phyloP scores from a whole-genome alignment of 1,284 basidiomycete species.

The Boletus austroedulis region DNA sequence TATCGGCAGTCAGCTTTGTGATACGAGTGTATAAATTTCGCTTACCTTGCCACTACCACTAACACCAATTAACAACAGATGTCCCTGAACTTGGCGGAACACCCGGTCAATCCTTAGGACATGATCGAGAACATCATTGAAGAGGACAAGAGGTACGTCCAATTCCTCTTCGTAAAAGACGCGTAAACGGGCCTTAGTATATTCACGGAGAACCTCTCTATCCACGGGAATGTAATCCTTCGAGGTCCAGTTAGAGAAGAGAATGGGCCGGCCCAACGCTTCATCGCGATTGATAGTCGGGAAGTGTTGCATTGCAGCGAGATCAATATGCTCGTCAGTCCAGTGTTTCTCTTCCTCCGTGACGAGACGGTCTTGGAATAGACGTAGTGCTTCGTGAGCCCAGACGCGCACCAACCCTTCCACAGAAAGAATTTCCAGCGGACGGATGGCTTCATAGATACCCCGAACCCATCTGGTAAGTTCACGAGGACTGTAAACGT shows the following conservation, averaged over 20 bases:
- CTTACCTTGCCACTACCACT: slow-evolving; percentile 94
- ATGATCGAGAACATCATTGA: slow-evolving; percentile 98
- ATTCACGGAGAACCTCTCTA: slow-evolving; percentile 89
- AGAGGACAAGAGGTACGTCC: slow-evolving; percentile 96
- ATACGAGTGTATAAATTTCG: background rate
- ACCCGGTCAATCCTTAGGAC: slow-evolving; percentile 97
- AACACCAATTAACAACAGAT: slow-evolving; percentile 94
- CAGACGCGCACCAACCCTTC: slow-evolving; percentile 96
- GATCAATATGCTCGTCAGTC: slow-evolving; percentile 93
- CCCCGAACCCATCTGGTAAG: slow-evolving; percentile 98
- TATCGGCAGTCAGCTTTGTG: slow-evolving; percentile 18
- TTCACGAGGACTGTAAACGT: slow-evolving; percentile 99
- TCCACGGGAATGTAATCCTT: slow-evolving; percentile 96
- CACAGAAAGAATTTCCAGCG: slow-evolving; percentile 85
- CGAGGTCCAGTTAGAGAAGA: slow-evolving; percentile 99
- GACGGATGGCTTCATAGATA: slow-evolving; percentile 94
- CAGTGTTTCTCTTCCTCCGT: slow-evolving; percentile 87
- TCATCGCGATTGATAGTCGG: slow-evolving; percentile 86
- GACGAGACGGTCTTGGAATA: slow-evolving; percentile 98
- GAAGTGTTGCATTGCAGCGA: slow-evolving; percentile 85
- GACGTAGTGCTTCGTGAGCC: slow-evolving; percentile 96
- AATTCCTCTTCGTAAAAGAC: slow-evolving; percentile 98
- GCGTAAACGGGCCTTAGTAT: slow-evolving; percentile 92
- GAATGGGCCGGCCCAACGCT: slow-evolving; percentile 83
- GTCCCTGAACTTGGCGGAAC: slow-evolving; percentile 98